phyloP scores from a whole-genome alignment of 345 rosid species.

The Xanthoceras sorbifolium region DNA sequence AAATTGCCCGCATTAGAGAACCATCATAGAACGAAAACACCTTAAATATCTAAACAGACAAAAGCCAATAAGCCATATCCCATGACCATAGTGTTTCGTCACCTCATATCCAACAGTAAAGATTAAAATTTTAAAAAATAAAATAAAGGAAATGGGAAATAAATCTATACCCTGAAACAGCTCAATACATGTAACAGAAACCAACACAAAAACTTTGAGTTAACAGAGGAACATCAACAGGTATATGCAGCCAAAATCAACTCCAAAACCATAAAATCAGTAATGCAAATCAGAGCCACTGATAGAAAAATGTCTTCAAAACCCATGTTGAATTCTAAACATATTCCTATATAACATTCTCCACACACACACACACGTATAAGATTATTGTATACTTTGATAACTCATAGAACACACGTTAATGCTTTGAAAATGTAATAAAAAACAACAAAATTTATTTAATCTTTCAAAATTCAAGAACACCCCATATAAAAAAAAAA shows the following conservation, averaged over 20 bases:
- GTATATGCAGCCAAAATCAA: no score
- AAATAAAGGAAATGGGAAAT: neutral
- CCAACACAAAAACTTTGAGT: neutral
- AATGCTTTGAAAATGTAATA: neutral
- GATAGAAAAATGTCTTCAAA: no score
- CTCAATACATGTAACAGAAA: neutral
- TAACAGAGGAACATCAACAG: no score
- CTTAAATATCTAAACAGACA: neutral
- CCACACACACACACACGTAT: no score
- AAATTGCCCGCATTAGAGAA: neutral
- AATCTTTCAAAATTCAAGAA: neutral
- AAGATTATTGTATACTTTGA: no score
- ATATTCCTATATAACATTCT: neutral
- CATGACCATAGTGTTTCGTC: neutral
- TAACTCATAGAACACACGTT: neutral
- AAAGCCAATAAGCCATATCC: neutral
- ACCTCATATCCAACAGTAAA: neutral
- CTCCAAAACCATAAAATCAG: no score
- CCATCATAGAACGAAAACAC: neutral
- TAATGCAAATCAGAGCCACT: no score
- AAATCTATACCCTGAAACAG: neutral
- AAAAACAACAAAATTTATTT: neutral
- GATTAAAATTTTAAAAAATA: no score
- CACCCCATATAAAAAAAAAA: neutral
- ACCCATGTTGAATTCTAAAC: neutral